A percentile compares a stretch with the other conserved stretches of the same genome.
These are phyloP conservation scores for Colletotrichum abscissum DNA, from an alignment of 2,329 filamentous ascomycete genomes.

Conservation along the genomic window DNA sequence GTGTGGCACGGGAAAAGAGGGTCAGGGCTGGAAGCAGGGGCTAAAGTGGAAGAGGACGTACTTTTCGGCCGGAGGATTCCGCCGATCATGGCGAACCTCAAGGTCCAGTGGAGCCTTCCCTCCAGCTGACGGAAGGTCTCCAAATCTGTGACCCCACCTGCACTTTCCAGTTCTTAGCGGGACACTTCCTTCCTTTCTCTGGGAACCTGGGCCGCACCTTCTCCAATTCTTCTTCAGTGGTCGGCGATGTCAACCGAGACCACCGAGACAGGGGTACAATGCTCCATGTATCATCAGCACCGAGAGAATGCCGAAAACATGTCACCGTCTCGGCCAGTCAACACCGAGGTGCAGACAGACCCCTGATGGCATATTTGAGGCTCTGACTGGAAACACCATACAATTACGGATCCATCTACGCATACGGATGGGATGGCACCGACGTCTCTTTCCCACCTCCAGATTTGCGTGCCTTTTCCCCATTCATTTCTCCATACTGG, in stretches of 20 bases:
- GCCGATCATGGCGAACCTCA: conserved; percentile 21
- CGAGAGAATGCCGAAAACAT: conserved; percentile 1
- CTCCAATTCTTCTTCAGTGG: conserved; percentile 6
- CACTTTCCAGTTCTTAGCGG: too few species aligned
- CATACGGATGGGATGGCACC: conserved; percentile 28
- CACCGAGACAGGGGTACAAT: conserved; percentile 13
- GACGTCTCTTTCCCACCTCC: conserved; percentile 1
- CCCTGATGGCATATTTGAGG: conserved; percentile 28
- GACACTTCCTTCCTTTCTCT: too few species aligned
- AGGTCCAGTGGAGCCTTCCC: too few species aligned
- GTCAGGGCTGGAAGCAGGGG: not conserved
- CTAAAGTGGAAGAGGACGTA: not conserved
- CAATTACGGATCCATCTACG: too few species aligned
- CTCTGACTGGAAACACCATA: conserved; percentile 31
- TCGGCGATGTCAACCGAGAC: conserved; percentile 20
- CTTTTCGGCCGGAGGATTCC: conserved; percentile 1
- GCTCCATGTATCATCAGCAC: not conserved
- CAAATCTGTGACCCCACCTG: not conserved
- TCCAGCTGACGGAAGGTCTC: not conserved
- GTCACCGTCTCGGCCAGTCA: not conserved
- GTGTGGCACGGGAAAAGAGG: conserved; percentile 1
- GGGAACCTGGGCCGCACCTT: not conserved
- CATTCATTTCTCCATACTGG: conserved; percentile 30
- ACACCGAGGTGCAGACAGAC: conserved; percentile 17
- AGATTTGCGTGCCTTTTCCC: conserved; percentile 21